These are phyloP conservation scores for Pythium diclinum DNA, from an alignment of 352 stramenopile genomes.

Conservation along the genomic window DNA sequence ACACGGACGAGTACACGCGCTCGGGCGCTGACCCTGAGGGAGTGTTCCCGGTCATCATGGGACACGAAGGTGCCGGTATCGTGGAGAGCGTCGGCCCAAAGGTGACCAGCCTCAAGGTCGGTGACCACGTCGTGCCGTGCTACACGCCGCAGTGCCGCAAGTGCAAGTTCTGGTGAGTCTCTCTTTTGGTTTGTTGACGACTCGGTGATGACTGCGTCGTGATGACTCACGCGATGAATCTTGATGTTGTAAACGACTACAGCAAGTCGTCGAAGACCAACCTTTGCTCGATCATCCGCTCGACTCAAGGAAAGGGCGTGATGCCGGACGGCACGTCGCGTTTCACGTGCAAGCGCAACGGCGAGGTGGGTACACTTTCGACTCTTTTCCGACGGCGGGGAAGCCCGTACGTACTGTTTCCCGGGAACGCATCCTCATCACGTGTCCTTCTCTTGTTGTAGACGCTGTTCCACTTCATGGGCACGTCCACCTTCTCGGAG, in stretches of 20 bases:
- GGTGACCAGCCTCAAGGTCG: conserved; percentile 78
- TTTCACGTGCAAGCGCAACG: conserved; percentile 87
- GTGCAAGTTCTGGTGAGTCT: conserved; percentile 80
- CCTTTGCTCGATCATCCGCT: conserved; percentile 81
- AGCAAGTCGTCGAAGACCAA: conserved; percentile 86
- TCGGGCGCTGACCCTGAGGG: conserved; percentile 76
- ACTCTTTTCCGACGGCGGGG: conserved; percentile 12
- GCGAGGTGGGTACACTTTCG: conserved; percentile 37
- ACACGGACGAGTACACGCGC: conserved; percentile 87
- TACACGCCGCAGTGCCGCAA: conserved; percentile 92
- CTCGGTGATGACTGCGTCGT: not conserved
- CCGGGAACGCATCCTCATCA: conserved; percentile 3
- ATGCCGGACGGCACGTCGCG: conserved; percentile 83
- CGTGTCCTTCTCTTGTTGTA: conserved; percentile 10
- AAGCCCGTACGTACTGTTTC: not conserved
- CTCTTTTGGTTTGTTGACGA: not conserved
- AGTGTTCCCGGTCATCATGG: conserved; percentile 87
- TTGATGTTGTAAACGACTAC: not conserved
- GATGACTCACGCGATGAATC: not conserved
- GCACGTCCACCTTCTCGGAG: conserved; percentile 85
- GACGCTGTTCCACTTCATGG: conserved; percentile 87
- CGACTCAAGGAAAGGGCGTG: conserved; percentile 69
- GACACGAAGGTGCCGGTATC: conserved; percentile 79
- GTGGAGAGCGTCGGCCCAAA: conserved; percentile 80
- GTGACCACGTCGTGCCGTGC: conserved; percentile 94